Percentiles rank a stretch among this genome's conserved stretches.
phyloP scores from a whole-genome alignment of 345 rosid species.

The Alliaria petiolata region DNA sequence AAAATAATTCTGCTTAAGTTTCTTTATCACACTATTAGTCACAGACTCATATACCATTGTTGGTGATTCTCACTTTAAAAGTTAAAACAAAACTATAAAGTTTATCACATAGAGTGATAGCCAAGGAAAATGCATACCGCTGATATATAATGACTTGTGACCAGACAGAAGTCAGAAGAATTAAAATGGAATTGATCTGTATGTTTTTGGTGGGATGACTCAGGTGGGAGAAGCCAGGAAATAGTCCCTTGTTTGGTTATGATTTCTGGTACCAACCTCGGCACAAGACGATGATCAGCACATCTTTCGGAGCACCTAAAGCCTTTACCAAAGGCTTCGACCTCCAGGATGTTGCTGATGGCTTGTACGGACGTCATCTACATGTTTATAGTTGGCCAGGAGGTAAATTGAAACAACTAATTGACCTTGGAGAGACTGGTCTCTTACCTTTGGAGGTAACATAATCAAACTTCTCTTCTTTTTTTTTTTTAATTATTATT shows the following conservation, averaged over 20 bases:
- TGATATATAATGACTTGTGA: background rate
- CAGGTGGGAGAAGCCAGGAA: conserved; percentile 92
- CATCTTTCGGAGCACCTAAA: conserved; percentile 94
- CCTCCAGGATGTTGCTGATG: conserved; percentile 76
- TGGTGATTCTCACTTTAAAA: background rate
- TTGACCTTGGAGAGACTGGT: conserved; percentile 84
- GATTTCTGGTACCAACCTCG: conserved; percentile 98
- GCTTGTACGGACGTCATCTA: conserved; percentile 80
- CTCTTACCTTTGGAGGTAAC: conserved; percentile 78
- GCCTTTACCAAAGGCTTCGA: conserved; percentile 80
- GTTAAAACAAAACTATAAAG: background rate
- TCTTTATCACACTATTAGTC: background rate
- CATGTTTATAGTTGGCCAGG: conserved; percentile 84
- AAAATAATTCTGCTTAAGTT: background rate
- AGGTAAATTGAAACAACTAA: conserved; percentile 84
- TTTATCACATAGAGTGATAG: too few species aligned
- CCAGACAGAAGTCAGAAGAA: background rate
- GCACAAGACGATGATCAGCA: conserved; percentile 86
- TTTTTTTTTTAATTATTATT: too few species aligned
- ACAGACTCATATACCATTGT: background rate
- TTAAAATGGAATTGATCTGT: background rate
- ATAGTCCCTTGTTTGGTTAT: conserved; percentile 75
- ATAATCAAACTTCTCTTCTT: background rate
- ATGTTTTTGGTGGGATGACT: background rate
- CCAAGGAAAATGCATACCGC: background rate